Evolutionary conservation across 148 eudicot species (phyloP).

Genomic region (Talinum fruticosum): DNA sequence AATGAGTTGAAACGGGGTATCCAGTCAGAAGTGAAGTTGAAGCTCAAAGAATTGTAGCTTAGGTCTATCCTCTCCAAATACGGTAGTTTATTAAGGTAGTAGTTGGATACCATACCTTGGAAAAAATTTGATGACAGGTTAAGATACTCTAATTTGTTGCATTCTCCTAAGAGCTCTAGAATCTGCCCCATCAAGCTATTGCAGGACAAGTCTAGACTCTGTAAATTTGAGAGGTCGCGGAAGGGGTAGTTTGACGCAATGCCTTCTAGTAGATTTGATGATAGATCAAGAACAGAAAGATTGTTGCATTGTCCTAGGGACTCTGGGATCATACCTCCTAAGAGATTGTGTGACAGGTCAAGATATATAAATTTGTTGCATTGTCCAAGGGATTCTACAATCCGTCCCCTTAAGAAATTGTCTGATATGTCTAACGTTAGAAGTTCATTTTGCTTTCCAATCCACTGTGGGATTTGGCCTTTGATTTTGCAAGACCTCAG

Average conservation of each 20-base stretch:
- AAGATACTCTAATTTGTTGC: not conserved
- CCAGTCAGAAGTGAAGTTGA: slow-evolving; percentile 30
- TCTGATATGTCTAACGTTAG: slow-evolving; percentile 30
- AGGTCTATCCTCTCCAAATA: slow-evolving; percentile 11
- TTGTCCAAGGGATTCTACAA: slow-evolving; percentile 27
- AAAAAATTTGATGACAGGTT: slow-evolving; percentile 18
- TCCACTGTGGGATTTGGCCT: not conserved
- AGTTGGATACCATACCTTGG: slow-evolving; percentile 21
- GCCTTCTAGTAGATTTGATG: too few relatives aligned
- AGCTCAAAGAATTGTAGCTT: slow-evolving; percentile 8
- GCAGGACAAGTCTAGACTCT: not conserved
- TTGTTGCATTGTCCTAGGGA: not conserved
- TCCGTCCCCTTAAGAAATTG: slow-evolving; percentile 36
- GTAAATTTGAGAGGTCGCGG: too few relatives aligned
- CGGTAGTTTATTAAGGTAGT: slow-evolving; percentile 23
- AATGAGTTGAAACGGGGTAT: slow-evolving; percentile 27
- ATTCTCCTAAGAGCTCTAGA: not conserved
- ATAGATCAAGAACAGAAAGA: not conserved
- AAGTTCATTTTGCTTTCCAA: not conserved
- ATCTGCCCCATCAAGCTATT: not conserved
- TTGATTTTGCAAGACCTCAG: not conserved
- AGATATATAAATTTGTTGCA: slow-evolving; percentile 28
- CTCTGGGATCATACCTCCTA: not conserved
- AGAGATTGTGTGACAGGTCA: slow-evolving; percentile 33
- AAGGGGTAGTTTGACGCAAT: too few relatives aligned